Evolutionary conservation across 1,284 basidiomycete species (phyloP).

Genomic region (Leccinum subrobustum): DNA sequence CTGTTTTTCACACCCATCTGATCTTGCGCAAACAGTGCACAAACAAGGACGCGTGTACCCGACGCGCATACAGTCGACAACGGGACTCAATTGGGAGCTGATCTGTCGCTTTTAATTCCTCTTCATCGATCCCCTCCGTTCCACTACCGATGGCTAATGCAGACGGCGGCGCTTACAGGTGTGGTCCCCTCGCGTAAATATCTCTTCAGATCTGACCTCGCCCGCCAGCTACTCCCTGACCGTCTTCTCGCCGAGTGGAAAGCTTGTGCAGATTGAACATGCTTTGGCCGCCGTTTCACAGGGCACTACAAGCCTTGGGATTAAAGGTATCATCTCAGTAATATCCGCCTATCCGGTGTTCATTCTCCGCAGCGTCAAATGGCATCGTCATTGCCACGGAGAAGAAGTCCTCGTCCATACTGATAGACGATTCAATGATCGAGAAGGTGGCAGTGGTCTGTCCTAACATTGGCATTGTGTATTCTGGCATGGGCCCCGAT

Average conservation of each 20-base stretch:
- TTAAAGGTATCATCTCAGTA: slow-evolving; percentile 75
- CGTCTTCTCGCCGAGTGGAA: slow-evolving; percentile 98
- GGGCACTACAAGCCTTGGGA: slow-evolving; percentile 96
- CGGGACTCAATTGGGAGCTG: slow-evolving; percentile 5
- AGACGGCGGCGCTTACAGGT: slow-evolving; percentile 85
- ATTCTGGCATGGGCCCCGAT: slow-evolving; percentile 99
- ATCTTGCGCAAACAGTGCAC: slow-evolving; percentile 19
- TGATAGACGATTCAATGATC: slow-evolving; percentile 96
- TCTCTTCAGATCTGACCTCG: slow-evolving; percentile 21
- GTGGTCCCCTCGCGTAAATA: slow-evolving; percentile 18
- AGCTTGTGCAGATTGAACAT: slow-evolving; percentile 99
- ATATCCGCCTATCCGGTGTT: slow-evolving; percentile 18
- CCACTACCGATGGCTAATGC: slow-evolving; percentile 56
- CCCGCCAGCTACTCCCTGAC: slow-evolving; percentile 90
- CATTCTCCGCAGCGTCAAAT: slow-evolving; percentile 75
- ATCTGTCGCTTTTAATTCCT: slow-evolving; percentile 25
- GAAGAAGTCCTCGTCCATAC: slow-evolving; percentile 96
- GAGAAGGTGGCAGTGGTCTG: slow-evolving; percentile 97
- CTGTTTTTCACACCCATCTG: slow-evolving; percentile 19
- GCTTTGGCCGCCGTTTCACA: slow-evolving; percentile 96
- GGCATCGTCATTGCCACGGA: slow-evolving; percentile 99
- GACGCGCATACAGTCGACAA: slow-evolving; percentile 23
- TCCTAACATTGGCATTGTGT: slow-evolving; percentile 99
- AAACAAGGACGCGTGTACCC: slow-evolving; percentile 34
- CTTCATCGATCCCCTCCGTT: neutral